Percentiles rank a stretch among this genome's conserved stretches.
These are phyloP conservation scores for Sesbania bispinosa DNA, from an alignment of 306 rosid species.

Conservation along the genomic window DNA sequence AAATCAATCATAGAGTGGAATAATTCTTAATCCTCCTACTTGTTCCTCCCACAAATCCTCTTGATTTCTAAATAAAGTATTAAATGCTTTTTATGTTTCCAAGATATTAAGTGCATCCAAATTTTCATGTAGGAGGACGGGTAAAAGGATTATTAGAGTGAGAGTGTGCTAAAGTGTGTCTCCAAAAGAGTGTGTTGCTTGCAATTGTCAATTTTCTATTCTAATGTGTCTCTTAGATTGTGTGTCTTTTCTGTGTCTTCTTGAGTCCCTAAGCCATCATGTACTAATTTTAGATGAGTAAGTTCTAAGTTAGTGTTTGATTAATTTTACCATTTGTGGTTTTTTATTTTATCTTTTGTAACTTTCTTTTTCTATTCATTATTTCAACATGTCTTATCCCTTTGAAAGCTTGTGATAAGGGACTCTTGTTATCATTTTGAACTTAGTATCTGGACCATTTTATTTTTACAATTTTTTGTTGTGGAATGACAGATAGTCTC, in stretches of 20 bases:
- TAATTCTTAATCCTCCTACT: no score
- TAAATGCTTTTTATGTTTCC: no score
- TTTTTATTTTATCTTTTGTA: neutral
- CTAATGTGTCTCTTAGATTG: neutral
- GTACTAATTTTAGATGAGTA: neutral
- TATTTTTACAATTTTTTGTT: neutral
- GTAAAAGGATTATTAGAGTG: no score
- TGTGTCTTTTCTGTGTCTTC: neutral
- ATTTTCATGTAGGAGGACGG: no score
- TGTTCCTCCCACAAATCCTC: no score
- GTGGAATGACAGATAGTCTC: neutral
- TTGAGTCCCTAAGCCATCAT: neutral
- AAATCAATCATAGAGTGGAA: no score
- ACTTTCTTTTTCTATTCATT: no score
- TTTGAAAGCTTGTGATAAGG: neutral
- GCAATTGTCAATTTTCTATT: neutral
- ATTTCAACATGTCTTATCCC: no score
- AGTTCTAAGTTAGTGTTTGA: neutral
- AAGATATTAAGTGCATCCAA: no score
- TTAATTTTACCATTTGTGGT: neutral
- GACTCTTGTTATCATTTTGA: neutral
- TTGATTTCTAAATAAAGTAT: no score
- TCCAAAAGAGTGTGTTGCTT: no score
- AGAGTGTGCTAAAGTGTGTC: no score
- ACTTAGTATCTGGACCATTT: neutral